Conservation (phyloP, 139 green algal species). For the Chlamydomonas sp. region DNA sequence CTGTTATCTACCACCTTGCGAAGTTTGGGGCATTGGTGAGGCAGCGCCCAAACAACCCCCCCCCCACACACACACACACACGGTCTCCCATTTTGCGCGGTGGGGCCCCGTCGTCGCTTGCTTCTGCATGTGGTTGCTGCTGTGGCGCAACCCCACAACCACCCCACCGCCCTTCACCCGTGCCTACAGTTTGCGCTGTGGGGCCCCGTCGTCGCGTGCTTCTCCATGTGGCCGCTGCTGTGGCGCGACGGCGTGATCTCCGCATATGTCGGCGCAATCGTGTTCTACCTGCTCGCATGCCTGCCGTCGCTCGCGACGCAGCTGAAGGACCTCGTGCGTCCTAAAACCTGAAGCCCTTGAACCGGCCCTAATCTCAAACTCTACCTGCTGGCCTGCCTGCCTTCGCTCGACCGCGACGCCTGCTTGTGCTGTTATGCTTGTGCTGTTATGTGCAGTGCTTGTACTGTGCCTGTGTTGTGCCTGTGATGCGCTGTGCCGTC, state of each 20-base stretch:
- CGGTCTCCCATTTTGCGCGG: no score
- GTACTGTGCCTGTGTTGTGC: no score
- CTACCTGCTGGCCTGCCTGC: not conserved
- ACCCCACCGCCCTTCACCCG: no score
- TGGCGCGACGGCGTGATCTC: conserved; percentile 64
- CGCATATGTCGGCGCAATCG: conserved; percentile 49
- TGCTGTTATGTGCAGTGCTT: not conserved
- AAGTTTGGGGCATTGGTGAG: no score
- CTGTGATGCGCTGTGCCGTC: no score
- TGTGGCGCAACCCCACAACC: no score
- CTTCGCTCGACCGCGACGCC: not conserved
- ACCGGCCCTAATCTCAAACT: not conserved
- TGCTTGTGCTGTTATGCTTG: not conserved
- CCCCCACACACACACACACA: no score
- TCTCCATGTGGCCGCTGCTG: conserved; percentile 91
- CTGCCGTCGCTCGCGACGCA: not conserved
- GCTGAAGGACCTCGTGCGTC: not conserved
- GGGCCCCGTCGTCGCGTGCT: conserved; percentile 44
- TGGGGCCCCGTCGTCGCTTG: conserved; percentile 49
- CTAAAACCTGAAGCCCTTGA: not conserved
- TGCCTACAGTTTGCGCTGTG: no score
- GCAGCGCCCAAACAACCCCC: no score
- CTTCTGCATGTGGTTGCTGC: conserved; percentile 92
- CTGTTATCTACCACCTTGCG: no score
- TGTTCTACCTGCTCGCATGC: conserved; percentile 30